These are phyloP conservation scores for Plantago rigida DNA, from an alignment of 305 asterid genomes.

Conservation along the genomic window DNA sequence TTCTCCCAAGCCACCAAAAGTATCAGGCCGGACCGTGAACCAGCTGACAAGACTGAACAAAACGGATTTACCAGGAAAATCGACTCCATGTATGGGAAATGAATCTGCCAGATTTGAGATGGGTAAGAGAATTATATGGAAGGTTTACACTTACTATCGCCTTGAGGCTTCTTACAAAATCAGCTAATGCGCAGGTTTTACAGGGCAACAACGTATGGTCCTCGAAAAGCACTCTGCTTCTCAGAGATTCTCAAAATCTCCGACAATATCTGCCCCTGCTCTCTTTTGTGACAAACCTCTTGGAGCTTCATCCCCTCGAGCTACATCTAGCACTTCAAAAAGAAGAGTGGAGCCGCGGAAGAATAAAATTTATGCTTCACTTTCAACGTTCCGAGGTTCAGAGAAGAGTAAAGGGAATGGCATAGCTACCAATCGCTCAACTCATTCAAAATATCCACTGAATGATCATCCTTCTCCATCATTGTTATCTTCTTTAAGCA, in stretches of 20 bases:
- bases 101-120: conserved; percentile 18
- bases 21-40: conserved; percentile 12
- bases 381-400: conserved; percentile 24
- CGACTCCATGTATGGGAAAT: conserved; percentile 16
- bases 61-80: conserved; percentile 17
- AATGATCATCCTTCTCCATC: conserved; percentile 2
- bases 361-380: conserved; percentile 25
- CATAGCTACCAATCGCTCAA: conserved; percentile 22
- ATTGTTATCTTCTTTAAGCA: conserved; percentile 18
- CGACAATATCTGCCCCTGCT: neutral
- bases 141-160: neutral
- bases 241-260: conserved; percentile 11
- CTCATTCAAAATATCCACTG: neutral
- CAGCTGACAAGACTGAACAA: conserved; percentile 21
- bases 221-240: conserved; percentile 23
- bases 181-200: conserved; percentile 1
- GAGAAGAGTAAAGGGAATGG: conserved; percentile 20
- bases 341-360: conserved; percentile 27
- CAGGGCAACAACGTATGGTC: conserved; percentile 28
- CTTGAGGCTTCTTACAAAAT: neutral
- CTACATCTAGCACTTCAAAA: conserved; percentile 21
- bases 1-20: conserved; percentile 33
- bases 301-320: conserved; percentile 22
- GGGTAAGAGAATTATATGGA: conserved; percentile 25
- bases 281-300: conserved; percentile 7